phyloP scores from a whole-genome alignment of 306 rosid genomes.

The Glycyrrhiza uralensis region DNA sequence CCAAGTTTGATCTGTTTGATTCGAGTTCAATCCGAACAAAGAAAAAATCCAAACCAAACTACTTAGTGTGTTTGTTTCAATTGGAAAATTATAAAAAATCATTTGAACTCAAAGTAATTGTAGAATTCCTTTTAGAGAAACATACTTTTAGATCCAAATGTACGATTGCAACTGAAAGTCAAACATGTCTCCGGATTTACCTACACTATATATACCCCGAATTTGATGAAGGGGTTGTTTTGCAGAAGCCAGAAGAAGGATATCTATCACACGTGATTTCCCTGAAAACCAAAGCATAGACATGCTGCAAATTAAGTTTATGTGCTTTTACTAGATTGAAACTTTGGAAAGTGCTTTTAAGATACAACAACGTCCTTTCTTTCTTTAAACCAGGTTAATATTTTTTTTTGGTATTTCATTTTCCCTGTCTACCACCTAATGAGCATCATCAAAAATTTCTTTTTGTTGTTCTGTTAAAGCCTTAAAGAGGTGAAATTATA shows the following conservation, averaged over 20 bases:
- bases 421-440: slow-evolving; percentile 40
- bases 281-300: slow-evolving; percentile 27
- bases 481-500: slow-evolving; percentile 34
- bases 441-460: slow-evolving; percentile 34
- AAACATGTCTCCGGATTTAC: no score
- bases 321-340: background rate
- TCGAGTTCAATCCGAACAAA: no score
- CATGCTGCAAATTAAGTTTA: background rate
- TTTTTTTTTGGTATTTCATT: slow-evolving; percentile 21
- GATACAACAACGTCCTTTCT: slow-evolving; percentile 9
- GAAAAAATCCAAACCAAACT: no score
- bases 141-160: no score
- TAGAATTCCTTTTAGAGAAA: no score
- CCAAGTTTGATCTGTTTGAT: no score
- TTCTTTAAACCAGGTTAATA: slow-evolving; percentile 21
- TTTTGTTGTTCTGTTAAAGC: slow-evolving; percentile 32
- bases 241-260: background rate
- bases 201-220: no score
- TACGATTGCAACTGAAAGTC: no score
- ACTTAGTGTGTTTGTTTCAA: no score
- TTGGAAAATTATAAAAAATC: no score
- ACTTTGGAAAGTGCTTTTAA: slow-evolving; percentile 20
- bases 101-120: no score
- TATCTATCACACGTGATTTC: slow-evolving; percentile 16
- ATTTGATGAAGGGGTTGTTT: background rate